These are phyloP conservation scores for Sugiyamaella smithiae DNA, from an alignment of 805 yeast genomes.

Conservation along the genomic window DNA sequence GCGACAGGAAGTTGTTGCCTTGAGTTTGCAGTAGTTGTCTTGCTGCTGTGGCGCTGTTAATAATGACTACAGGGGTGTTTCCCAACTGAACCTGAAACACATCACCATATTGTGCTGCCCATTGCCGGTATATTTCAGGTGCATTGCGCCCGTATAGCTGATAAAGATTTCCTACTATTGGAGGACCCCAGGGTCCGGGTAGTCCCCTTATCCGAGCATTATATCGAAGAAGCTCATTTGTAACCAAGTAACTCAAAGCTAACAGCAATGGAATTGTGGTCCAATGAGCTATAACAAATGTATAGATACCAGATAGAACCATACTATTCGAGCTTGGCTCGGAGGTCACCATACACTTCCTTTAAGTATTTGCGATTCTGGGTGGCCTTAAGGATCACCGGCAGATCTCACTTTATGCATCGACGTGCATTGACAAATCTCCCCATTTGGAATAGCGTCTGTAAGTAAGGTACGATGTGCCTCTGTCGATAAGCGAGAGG, in stretches of 20 bases:
- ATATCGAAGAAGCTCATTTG: slow-evolving; percentile 8
- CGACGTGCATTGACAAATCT: not conserved
- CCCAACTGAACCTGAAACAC: slow-evolving; percentile 68
- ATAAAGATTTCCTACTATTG: slow-evolving; percentile 33
- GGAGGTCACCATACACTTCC: not conserved
- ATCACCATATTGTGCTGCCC: slow-evolving; percentile 33
- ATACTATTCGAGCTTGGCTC: not conserved
- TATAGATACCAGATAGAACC: not conserved
- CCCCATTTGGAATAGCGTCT: not conserved
- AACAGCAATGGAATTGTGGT: not conserved
- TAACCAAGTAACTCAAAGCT: not conserved
- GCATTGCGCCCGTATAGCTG: slow-evolving; percentile 33
- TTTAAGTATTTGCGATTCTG: not conserved
- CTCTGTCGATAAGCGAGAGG: not conserved
- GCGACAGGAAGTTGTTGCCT: slow-evolving; percentile 55
- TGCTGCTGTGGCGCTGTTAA: slow-evolving; percentile 58
- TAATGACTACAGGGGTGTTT: slow-evolving; percentile 54
- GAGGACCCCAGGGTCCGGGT: slow-evolving; percentile 24
- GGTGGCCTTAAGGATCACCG: not conserved
- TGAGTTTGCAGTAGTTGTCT: slow-evolving; percentile 49
- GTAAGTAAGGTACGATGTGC: not conserved
- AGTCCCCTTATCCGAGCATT: slow-evolving; percentile 17
- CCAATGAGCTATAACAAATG: not conserved
- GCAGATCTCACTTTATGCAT: not conserved
- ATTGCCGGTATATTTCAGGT: slow-evolving; percentile 32